phyloP scores from a whole-genome alignment of 164 flowering plant genomes.

The Vitis cinerea region DNA sequence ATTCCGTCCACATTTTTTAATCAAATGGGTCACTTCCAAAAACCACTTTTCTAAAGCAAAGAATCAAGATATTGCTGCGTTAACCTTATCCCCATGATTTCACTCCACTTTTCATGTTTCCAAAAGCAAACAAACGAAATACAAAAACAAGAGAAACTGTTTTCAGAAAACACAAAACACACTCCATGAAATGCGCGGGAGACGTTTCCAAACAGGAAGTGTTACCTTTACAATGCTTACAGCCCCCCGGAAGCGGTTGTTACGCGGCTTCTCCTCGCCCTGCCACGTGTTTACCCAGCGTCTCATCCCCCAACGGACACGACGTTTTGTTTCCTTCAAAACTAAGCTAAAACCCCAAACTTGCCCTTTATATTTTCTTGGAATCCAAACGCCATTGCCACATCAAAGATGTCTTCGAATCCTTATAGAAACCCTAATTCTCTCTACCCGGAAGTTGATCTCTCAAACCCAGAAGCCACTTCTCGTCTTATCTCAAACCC shows the following conservation, averaged over 20 bases:
- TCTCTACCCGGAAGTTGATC: constrained; percentile 33
- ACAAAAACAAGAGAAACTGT: too few relatives aligned
- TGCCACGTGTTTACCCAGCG: background rate
- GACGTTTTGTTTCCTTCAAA: background rate
- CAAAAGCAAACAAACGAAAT: too few relatives aligned
- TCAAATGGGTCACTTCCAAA: too few relatives aligned
- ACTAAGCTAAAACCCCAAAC: constrained; percentile 1
- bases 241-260: background rate
- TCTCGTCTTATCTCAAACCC: constrained; percentile 14
- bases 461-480: constrained; percentile 32
- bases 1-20: too few relatives aligned
- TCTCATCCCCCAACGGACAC: background rate
- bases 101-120: too few relatives aligned
- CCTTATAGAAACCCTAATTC: constrained; percentile 10
- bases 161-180: too few relatives aligned
- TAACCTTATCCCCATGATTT: too few relatives aligned
- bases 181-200: too few relatives aligned
- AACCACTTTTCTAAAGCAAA: too few relatives aligned
- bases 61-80: too few relatives aligned
- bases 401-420: background rate
- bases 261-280: constrained; percentile 6
- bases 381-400: background rate
- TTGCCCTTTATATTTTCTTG: background rate
- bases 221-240: too few relatives aligned
- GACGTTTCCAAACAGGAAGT: too few relatives aligned